A percentile compares a stretch with the other conserved stretches of the same genome.
phyloP scores from a whole-genome alignment of 1,284 basidiomycete species.

The Xerocomus nothofagi region DNA sequence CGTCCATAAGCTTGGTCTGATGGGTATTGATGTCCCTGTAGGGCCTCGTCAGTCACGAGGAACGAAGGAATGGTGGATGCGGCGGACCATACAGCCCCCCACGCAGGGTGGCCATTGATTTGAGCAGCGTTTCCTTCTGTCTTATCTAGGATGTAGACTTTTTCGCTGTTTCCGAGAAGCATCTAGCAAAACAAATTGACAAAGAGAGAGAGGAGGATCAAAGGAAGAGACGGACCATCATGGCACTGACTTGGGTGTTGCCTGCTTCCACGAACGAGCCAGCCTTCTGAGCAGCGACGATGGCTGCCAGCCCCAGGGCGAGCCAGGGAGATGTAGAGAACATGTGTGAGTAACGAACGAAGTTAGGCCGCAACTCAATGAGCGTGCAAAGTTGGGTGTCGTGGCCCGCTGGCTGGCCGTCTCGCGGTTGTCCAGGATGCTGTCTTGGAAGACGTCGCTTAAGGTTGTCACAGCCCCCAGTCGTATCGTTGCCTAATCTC shows the following conservation, averaged over 20 bases:
- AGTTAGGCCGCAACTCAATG: slow-evolving; percentile 8
- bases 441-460: not conserved
- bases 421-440: not conserved
- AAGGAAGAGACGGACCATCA: slow-evolving; percentile 52
- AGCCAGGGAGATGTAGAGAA: slow-evolving; percentile 29
- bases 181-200: slow-evolving; percentile 39
- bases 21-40: slow-evolving; percentile 40
- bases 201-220: not conserved
- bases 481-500: not conserved
- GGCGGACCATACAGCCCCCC: slow-evolving; percentile 45
- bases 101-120: slow-evolving; percentile 44
- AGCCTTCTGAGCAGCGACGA: slow-evolving; percentile 38
- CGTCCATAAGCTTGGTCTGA: slow-evolving; percentile 60
- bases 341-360: slow-evolving; percentile 26
- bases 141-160: slow-evolving; percentile 52
- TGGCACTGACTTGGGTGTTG: slow-evolving; percentile 56
- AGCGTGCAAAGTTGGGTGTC: slow-evolving; percentile 13
- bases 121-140: slow-evolving; percentile 42
- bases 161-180: slow-evolving; percentile 52
- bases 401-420: not conserved
- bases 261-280: slow-evolving; percentile 50
- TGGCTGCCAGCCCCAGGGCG: slow-evolving; percentile 39
- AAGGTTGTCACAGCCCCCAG: slow-evolving; percentile 2
- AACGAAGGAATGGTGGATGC: not conserved
- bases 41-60: not conserved